A percentile compares a stretch with the other conserved stretches of the same genome.
Conservation (phyloP, 352 stramenopile genomes). For the Globisporangium cylindrosporum region DNA sequence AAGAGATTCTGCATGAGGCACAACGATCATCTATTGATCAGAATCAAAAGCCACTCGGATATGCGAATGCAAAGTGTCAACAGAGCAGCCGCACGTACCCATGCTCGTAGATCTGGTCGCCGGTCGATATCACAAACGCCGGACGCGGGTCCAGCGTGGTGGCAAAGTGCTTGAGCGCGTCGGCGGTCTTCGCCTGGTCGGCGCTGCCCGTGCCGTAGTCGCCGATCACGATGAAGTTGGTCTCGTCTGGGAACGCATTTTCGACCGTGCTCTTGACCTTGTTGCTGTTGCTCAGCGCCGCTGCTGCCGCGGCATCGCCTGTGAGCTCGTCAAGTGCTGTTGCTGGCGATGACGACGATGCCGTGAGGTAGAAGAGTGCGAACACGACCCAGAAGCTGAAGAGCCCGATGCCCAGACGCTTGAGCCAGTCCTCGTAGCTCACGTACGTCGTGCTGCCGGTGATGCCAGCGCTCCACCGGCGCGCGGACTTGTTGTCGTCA, state of each 20-base stretch:
- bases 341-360: not conserved
- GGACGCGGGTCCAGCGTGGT: conserved; percentile 52
- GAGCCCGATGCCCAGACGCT: conserved; percentile 45
- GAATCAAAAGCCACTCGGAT: not conserved
- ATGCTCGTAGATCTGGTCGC: conserved; percentile 85
- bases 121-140: conserved; percentile 78
- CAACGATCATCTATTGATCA: too few species aligned
- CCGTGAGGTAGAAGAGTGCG: conserved; percentile 39
- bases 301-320: not conserved
- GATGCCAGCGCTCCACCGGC: conserved; percentile 23
- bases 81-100: conserved; percentile 35
- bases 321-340: not conserved
- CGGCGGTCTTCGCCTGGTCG: conserved; percentile 55
- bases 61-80: not conserved
- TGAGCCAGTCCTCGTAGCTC: conserved; percentile 64
- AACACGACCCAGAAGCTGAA: conserved; percentile 64
- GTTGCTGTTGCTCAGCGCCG: not conserved
- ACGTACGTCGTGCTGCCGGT: conserved; percentile 21
- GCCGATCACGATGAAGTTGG: conserved; percentile 78
- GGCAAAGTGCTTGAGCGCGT: conserved; percentile 59
- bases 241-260: conserved; percentile 50
- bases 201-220: conserved; percentile 77
- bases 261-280: conserved; percentile 24
- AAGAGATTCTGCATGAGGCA: conserved; percentile 41
- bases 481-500: conserved; percentile 45